Base-by-base conservation (phyloP, 208 protist species). In the Angomonas ambiguus region DNA sequence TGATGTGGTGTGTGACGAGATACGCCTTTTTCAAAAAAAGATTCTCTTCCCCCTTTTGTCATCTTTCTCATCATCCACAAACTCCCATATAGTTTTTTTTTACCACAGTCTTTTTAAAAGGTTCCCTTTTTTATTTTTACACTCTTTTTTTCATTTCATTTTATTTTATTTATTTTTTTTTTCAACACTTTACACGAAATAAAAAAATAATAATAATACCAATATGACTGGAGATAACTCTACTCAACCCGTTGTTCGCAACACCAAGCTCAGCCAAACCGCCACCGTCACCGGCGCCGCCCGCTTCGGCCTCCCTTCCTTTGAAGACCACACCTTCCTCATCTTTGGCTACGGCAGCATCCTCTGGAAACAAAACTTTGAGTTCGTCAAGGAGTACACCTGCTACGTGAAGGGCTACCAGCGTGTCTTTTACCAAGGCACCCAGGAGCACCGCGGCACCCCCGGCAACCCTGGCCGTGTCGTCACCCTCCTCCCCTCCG, bases 311-410 rank as follows among this genome's bases (percentile, higher is more conserved):
- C 76, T 87, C 35, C 74, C 78, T 2, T 66, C 82, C 30, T 76
- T 79, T 41, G 82, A 84, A 25, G 66, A 85, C 27, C 51, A 68
- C 45, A 70, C 71, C 60, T 80, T 90, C 61, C 70, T 94, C 48
- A 65, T 95, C 66, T 95, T 92, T 51, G 89, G 89, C 6, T 95
- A 95, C 51, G 89, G 89, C 51, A 90, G 81, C 49, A 85, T 95
- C 58, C 28, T 92, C 51, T 95, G 85, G 85, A 95, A 95, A 70
- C 82, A 91, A 65, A 79, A 88, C 67, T 95, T 95, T 63, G 78
- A 83, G 31, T 93, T 80, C 66, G 76, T 71, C 3, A 72, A 63
- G 41, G 64, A 63, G 51, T 87, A 90, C 71, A 76, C 85, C 20
- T 63, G 72, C 10, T 93, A 82, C 77, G 82, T 91, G 62, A 82